Conservation (phyloP, 1,139 yeast species). For the Protomyces lactucae-debilis region DNA sequence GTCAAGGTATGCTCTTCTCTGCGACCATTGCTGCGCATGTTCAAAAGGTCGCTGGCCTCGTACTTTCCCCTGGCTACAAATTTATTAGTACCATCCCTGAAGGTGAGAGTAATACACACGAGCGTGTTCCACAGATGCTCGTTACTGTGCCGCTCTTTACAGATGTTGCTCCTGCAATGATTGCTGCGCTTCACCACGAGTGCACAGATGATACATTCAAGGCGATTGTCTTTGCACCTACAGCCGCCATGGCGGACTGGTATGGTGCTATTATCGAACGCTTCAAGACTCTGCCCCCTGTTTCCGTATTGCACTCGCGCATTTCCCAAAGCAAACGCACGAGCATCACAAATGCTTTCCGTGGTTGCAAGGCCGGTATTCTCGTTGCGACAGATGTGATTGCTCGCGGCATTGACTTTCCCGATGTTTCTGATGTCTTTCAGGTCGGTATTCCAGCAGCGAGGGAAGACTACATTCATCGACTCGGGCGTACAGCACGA, state of each 20-base stretch:
- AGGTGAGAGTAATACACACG: conserved; percentile 73
- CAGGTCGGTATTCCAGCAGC: conserved; percentile 99
- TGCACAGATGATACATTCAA: conserved; percentile 58
- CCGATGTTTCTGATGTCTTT: conserved; percentile 94
- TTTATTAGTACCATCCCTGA: conserved; percentile 84
- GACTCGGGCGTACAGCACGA: conserved; percentile 98
- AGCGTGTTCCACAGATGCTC: conserved; percentile 95
- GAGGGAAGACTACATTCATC: conserved; percentile 95
- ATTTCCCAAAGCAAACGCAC: conserved; percentile 98
- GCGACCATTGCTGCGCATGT: conserved; percentile 99
- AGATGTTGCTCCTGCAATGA: conserved; percentile 79
- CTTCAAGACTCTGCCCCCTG: conserved; percentile 65
- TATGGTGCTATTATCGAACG: conserved; percentile 90
- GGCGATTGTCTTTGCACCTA: conserved; percentile 88
- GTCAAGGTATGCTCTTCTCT: conserved; percentile 97
- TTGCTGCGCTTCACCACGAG: conserved; percentile 71
- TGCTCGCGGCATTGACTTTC: conserved; percentile 96
- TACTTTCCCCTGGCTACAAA: conserved; percentile 88
- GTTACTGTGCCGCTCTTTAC: conserved; percentile 96
- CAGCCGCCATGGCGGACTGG: conserved; percentile 94
- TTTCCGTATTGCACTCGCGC: conserved; percentile 93
- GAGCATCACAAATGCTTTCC: conserved; percentile 92
- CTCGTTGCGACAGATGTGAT: conserved; percentile 95
- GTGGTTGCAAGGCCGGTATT: conserved; percentile 92
- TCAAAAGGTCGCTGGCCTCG: conserved; percentile 93